These are phyloP conservation scores for Yamadazyma atmosphaerica DNA, from an alignment of 1,139 yeast genomes.

Conservation along the genomic window DNA sequence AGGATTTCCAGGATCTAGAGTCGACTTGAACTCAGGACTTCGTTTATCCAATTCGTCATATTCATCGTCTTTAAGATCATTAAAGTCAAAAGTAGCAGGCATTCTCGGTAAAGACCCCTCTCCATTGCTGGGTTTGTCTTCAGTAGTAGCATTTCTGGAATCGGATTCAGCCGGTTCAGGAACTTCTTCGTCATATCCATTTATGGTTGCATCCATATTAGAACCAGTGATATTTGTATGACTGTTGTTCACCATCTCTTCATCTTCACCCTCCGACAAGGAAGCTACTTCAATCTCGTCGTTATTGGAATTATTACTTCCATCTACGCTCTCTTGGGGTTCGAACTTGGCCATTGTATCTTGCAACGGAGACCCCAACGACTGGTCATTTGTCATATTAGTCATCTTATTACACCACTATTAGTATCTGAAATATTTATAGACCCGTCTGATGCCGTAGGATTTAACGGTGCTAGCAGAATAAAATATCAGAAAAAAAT, in stretches of 20 bases:
- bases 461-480: no score
- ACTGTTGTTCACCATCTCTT: slow-evolving; percentile 2
- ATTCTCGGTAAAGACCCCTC: slow-evolving; percentile 48
- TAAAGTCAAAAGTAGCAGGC: slow-evolving; percentile 62
- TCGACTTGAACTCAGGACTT: slow-evolving; percentile 18
- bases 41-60: slow-evolving; percentile 14
- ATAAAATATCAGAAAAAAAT: no score
- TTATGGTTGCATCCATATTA: slow-evolving; percentile 3
- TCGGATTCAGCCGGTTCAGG: not conserved
- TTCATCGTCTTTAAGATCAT: slow-evolving; percentile 38
- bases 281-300: slow-evolving; percentile 10
- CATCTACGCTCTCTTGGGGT: not conserved
- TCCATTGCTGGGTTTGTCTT: not conserved
- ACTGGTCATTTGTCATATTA: not conserved
- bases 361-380: slow-evolving; percentile 17
- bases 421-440: no score
- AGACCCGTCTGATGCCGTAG: no score
- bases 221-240: slow-evolving; percentile 5
- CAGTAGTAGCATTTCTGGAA: no score
- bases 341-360: slow-evolving; percentile 18
- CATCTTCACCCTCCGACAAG: not conserved
- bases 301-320: not conserved
- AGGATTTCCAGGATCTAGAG: slow-evolving; percentile 47
- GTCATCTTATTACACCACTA: not conserved
- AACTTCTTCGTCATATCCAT: slow-evolving; percentile 4